Percentiles rank a stretch among this genome's conserved stretches.
These are phyloP conservation scores for Euphorbia celastroides DNA, from an alignment of 441 rosid species.

Conservation along the genomic window DNA sequence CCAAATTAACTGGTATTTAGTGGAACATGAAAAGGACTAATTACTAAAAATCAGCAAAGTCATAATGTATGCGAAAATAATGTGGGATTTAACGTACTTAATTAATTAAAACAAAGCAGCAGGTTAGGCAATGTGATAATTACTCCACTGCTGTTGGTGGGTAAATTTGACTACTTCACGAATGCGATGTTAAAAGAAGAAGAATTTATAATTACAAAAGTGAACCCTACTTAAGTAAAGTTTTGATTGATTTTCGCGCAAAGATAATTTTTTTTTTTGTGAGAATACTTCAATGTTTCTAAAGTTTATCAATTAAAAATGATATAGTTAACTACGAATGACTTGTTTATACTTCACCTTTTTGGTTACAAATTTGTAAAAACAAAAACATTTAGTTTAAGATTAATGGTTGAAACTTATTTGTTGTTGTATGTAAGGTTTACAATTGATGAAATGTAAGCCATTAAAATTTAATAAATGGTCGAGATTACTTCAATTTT, in stretches of 20 bases:
- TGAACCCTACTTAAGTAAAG: not conserved
- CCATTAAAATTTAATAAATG: too few relatives aligned
- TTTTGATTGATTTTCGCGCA: not conserved
- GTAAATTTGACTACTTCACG: slow-evolving; percentile 23
- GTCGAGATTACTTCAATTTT: too few relatives aligned
- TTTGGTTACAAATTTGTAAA: too few relatives aligned
- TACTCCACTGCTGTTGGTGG: slow-evolving; percentile 28
- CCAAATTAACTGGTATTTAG: not conserved
- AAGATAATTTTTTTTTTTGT: too few relatives aligned
- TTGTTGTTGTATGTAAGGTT: too few relatives aligned
- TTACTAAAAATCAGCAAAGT: slow-evolving; percentile 14
- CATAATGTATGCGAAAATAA: slow-evolving; percentile 24
- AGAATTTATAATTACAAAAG: slow-evolving; percentile 3
- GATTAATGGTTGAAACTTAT: too few relatives aligned
- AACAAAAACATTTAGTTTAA: too few relatives aligned
- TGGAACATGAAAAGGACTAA: not conserved
- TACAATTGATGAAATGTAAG: too few relatives aligned
- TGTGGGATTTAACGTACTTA: slow-evolving; percentile 14
- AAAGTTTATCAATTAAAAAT: too few relatives aligned
- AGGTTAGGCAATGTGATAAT: slow-evolving; percentile 30
- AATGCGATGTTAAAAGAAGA: not conserved
- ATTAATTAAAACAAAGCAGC: not conserved
- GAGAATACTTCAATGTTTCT: too few relatives aligned
- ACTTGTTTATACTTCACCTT: too few relatives aligned
- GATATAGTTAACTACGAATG: too few relatives aligned